Base-by-base conservation (phyloP, 2,329 filamentous ascomycete species). In the Colletotrichum spinosum region DNA sequence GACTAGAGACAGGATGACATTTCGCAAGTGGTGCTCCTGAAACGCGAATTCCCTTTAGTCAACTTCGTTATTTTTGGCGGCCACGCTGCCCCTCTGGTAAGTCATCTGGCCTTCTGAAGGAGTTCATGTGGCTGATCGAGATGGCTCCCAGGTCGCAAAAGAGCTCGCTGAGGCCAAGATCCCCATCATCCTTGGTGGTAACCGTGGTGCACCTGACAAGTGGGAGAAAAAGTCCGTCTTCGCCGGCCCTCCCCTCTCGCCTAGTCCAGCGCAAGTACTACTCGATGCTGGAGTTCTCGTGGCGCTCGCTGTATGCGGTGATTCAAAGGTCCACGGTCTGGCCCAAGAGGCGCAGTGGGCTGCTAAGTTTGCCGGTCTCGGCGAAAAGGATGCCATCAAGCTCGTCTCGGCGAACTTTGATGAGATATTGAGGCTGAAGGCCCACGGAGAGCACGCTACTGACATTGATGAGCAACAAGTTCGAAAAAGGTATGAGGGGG, bases 361-460 rank as follows among this genome's bases (percentile, higher is more conserved):
- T 0, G 77, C 75, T 9, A 81, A 80, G 67, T 80, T 75, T 57
- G 75, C 79, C 2, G 73, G 73, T 0, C 64, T 80, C 0, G 71
- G 68, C 12, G 74, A 77, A 17, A 68, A 69, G 10, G 69, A 77
- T 13, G 74, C 76, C 11, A 70, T 81, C 9, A 68, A 74, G 41
- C 70, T 82, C 15, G 76, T 82, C 1, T 76, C 76, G 3, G 71
- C 68, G 8, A 82, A 82, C 55, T 72, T 82, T 34, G 78, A 82
- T 62, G 69, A 75, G 41, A 80, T 81, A 33, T 69, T 82, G 10
- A 72, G 74, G 2, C 69, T 82, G 11, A 69, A 76, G 37, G 69
- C 4, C 9, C 11, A 38, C 7, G 6, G 7, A n/a, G 3, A 9
- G 2, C 48, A 6, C 1, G n/a, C 9, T 11, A 9, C 2, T 11